These are phyloP conservation scores for Mycena albidolilacea DNA, from an alignment of 768 basidiomycete species.

Conservation along the genomic window DNA sequence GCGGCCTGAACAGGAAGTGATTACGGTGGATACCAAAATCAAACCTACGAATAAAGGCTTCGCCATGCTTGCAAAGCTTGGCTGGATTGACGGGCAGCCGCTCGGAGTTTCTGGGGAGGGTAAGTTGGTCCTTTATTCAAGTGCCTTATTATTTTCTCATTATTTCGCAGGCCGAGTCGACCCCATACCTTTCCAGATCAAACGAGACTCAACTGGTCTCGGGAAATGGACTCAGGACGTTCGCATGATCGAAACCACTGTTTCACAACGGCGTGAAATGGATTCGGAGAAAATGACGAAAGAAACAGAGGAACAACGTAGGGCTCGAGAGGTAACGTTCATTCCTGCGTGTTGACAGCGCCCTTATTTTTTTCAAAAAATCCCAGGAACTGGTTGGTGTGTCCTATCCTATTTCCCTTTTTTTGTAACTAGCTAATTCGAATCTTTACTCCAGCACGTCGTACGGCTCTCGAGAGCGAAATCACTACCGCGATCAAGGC, in stretches of 20 bases:
- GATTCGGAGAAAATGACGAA: conserved; percentile 87
- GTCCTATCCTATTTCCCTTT: no score
- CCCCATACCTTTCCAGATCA: conserved; percentile 86
- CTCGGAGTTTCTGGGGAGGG: conserved; percentile 85
- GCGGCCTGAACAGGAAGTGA: conserved; percentile 69
- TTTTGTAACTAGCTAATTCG: no score
- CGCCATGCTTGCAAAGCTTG: conserved; percentile 83
- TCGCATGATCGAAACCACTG: conserved; percentile 85
- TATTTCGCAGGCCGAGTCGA: conserved; percentile 78
- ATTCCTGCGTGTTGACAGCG: background rate
- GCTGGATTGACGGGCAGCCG: conserved; percentile 86
- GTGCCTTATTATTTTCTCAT: conserved; percentile 2
- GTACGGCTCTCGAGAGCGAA: conserved; percentile 76
- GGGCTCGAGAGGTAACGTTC: conserved; percentile 73
- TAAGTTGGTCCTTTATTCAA: conserved; percentile 44
- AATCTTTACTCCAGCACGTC: conserved; percentile 57
- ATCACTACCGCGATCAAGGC: conserved; percentile 76
- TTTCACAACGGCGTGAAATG: conserved; percentile 83
- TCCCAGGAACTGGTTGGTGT: conserved; percentile 64
- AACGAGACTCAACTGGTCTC: conserved; percentile 83
- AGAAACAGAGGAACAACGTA: conserved; percentile 85
- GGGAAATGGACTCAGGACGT: conserved; percentile 87
- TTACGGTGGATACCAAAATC: conserved; percentile 88
- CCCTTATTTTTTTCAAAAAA: conserved; percentile 4
- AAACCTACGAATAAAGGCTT: conserved; percentile 87